These are phyloP conservation scores for Clitoria ternatea DNA, from an alignment of 306 rosid species.

Conservation along the genomic window DNA sequence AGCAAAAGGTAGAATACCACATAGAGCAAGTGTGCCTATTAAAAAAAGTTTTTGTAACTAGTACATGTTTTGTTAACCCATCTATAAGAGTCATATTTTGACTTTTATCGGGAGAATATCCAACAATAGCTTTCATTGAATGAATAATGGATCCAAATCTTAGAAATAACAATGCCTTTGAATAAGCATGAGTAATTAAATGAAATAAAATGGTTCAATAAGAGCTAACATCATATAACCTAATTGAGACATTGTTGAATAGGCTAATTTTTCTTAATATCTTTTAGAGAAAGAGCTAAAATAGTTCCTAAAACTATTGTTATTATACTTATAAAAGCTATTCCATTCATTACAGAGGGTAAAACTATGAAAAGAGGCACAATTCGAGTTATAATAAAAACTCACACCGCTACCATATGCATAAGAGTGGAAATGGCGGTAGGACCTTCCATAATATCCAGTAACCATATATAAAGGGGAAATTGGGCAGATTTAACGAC, in stretches of 20 bases:
- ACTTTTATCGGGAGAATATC: not conserved
- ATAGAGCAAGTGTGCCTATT: not conserved
- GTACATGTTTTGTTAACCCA: not conserved
- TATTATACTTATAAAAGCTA: no score
- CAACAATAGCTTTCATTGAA: not conserved
- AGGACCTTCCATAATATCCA: no score
- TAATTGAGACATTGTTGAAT: not conserved
- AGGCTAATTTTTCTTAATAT: not conserved
- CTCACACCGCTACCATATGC: no score
- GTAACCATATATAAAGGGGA: no score
- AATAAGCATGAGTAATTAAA: not conserved
- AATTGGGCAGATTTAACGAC: no score
- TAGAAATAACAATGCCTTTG: not conserved
- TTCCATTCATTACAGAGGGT: not conserved
- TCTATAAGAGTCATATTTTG: not conserved
- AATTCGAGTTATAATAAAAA: not conserved
- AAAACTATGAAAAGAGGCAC: not conserved
- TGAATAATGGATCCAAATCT: not conserved
- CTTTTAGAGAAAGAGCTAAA: not conserved
- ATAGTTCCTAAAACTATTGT: no score
- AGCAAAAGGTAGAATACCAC: not conserved
- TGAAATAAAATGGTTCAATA: not conserved
- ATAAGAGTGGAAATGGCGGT: no score
- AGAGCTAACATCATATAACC: not conserved
- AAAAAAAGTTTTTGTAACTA: not conserved